Percentiles rank a stretch among this genome's conserved stretches.
phyloP scores from a whole-genome alignment of 2,329 filamentous ascomycete genomes.

The Amauroascus niger region DNA sequence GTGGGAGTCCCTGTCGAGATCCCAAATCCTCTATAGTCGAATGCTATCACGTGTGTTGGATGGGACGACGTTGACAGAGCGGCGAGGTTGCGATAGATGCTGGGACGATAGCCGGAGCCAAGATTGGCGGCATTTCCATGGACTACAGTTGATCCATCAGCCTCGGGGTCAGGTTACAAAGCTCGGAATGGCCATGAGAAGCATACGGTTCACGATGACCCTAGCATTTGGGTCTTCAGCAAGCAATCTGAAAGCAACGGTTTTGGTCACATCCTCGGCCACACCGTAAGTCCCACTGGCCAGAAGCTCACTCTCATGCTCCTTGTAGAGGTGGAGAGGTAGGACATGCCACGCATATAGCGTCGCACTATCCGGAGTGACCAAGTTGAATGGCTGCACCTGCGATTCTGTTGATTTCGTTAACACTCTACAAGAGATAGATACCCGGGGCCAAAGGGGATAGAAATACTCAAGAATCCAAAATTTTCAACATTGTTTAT shows the following conservation, averaged over 20 bases:
- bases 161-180: neutral
- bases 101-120: conserved; percentile 64
- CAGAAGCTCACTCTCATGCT: conserved; percentile 57
- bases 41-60: conserved; percentile 65
- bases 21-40: conserved; percentile 87
- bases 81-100: conserved; percentile 67
- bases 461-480: conserved; percentile 64
- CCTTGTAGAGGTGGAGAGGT: conserved; percentile 64
- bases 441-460: conserved; percentile 21
- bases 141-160: conserved; percentile 26
- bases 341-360: conserved; percentile 88
- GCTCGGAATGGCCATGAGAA: neutral
- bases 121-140: conserved; percentile 72
- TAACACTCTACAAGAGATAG: neutral
- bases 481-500: conserved; percentile 68
- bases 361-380: conserved; percentile 62
- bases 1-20: conserved; percentile 68
- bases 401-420: conserved; percentile 50
- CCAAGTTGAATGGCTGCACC: conserved; percentile 72
- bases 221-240: conserved; percentile 42
- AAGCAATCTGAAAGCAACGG: conserved; percentile 43
- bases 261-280: conserved; percentile 39
- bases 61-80: conserved; percentile 55
- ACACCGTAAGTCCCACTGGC: conserved; percentile 46
- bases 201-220: conserved; percentile 47